phyloP scores from a whole-genome alignment of 192 early-diverging fungal genomes.

The Podila minutissima region DNA sequence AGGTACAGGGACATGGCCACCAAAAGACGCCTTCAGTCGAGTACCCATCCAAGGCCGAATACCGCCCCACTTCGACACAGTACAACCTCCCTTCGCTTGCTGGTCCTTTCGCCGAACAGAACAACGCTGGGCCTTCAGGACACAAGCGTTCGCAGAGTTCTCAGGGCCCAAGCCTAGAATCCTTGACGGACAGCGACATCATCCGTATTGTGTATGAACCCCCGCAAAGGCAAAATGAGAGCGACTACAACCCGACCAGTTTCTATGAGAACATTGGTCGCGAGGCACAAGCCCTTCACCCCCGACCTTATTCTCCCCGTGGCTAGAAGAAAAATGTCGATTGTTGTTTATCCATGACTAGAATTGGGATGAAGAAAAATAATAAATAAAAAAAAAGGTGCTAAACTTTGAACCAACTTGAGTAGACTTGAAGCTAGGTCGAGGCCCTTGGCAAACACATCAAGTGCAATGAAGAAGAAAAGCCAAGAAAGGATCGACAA shows the following conservation, averaged over 20 bases:
- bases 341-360: no score
- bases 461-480: no score
- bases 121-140: background rate
- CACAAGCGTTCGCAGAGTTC: background rate
- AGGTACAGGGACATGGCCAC: background rate
- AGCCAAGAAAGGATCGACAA: no score
- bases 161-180: background rate
- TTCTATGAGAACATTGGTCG: constrained; percentile 5
- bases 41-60: background rate
- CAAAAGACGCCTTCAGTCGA: background rate
- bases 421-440: no score
- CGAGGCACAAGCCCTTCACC: background rate
- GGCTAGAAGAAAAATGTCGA: background rate
- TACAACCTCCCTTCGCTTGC: background rate
- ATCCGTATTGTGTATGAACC: constrained; percentile 22
- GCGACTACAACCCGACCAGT: background rate
- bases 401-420: no score
- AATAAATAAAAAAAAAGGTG: no score
- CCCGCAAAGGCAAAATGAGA: background rate
- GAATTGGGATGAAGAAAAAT: no score
- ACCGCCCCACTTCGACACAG: background rate
- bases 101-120: no score
- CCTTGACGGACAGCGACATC: constrained; percentile 11
- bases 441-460: no score
- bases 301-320: background rate